A percentile compares a stretch with the other conserved stretches of the same genome.
These are phyloP conservation scores for Neurospora sp. DNA, from an alignment of 495 filamentous ascomycete species.

Conservation along the genomic window DNA sequence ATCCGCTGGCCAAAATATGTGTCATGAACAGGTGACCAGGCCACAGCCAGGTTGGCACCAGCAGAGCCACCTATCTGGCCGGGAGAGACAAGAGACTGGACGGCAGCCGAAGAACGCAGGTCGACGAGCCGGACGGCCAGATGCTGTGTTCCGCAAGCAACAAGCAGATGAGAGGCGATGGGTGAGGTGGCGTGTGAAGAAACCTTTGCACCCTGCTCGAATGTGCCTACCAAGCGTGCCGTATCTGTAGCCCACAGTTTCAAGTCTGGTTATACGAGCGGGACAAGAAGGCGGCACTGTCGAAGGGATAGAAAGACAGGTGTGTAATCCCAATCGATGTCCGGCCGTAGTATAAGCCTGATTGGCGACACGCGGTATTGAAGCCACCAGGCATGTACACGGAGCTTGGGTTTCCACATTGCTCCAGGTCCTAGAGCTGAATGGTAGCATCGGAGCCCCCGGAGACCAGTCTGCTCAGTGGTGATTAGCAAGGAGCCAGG, in stretches of 20 bases:
- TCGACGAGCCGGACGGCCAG: conserved; percentile 73
- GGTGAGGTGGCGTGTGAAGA: conserved; percentile 70
- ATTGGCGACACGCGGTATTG: conserved; percentile 16
- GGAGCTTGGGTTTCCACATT: conserved; percentile 36
- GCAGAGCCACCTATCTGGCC: conserved; percentile 44
- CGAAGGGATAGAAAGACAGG: conserved; percentile 81
- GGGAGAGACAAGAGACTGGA: conserved; percentile 50
- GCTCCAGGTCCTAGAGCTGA: conserved; percentile 74
- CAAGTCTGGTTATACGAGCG: conserved; percentile 75
- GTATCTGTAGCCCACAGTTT: conserved; percentile 63
- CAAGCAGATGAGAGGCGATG: conserved; percentile 58
- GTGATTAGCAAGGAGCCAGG: not conserved
- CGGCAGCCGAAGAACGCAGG: conserved; percentile 58
- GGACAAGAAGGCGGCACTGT: conserved; percentile 66
- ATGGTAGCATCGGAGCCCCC: conserved; percentile 73
- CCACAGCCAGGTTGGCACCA: conserved; percentile 59
- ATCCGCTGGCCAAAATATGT: conserved; percentile 68
- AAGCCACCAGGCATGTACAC: conserved; percentile 8
- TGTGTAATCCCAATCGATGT: conserved; percentile 75
- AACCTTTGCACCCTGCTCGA: conserved; percentile 58
- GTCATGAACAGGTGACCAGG: conserved; percentile 70
- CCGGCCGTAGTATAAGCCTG: conserved; percentile 13
- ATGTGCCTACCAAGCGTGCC: conserved; percentile 50
- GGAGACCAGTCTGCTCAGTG: conserved; percentile 56
- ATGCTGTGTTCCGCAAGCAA: conserved; percentile 77